A percentile compares a stretch with the other conserved stretches of the same genome.
These are phyloP conservation scores for Coix lacrymajobi DNA, from an alignment of 176 grass and related monocot genomes.

Conservation along the genomic window DNA sequence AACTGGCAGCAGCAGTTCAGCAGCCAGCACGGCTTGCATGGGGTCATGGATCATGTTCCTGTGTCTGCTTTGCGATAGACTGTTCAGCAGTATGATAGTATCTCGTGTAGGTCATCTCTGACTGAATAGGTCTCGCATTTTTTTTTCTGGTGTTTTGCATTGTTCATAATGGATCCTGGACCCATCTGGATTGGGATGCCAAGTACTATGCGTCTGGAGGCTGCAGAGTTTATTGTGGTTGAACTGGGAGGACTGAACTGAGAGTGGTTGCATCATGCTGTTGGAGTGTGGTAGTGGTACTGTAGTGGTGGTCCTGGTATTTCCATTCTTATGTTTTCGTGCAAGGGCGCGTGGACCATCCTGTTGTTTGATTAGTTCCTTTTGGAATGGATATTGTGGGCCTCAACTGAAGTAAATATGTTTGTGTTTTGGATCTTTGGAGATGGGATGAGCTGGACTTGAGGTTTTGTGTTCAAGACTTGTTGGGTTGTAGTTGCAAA, in stretches of 20 bases:
- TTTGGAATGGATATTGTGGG: slow-evolving; percentile 33
- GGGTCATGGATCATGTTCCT: neutral
- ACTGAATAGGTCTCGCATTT: neutral
- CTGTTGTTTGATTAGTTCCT: slow-evolving; percentile 30
- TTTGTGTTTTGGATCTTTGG: slow-evolving; percentile 26
- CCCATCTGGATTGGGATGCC: slow-evolving; percentile 13
- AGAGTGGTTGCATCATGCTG: slow-evolving; percentile 43
- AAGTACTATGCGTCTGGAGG: slow-evolving; percentile 1
- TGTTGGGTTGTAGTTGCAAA: neutral
- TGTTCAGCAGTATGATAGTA: neutral
- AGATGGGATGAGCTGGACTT: slow-evolving; percentile 8
- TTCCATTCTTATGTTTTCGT: slow-evolving; percentile 20
- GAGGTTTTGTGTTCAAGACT: neutral
- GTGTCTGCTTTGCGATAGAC: neutral
- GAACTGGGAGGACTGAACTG: neutral
- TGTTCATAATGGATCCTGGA: neutral
- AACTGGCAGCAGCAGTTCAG: neutral
- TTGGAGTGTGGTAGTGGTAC: slow-evolving; percentile 16
- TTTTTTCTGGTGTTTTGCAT: neutral
- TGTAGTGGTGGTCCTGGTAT: slow-evolving; percentile 40
- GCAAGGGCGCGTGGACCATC: slow-evolving; percentile 26
- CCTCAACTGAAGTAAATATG: slow-evolving; percentile 27
- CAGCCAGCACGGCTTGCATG: neutral
- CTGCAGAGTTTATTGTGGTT: slow-evolving; percentile 24
- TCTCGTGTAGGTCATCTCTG: slow-evolving; percentile 12